A percentile compares a stretch with the other conserved stretches of the same genome.
phyloP scores from a whole-genome alignment of 2,329 filamentous ascomycete species.

The Stromatinia cepivora region DNA sequence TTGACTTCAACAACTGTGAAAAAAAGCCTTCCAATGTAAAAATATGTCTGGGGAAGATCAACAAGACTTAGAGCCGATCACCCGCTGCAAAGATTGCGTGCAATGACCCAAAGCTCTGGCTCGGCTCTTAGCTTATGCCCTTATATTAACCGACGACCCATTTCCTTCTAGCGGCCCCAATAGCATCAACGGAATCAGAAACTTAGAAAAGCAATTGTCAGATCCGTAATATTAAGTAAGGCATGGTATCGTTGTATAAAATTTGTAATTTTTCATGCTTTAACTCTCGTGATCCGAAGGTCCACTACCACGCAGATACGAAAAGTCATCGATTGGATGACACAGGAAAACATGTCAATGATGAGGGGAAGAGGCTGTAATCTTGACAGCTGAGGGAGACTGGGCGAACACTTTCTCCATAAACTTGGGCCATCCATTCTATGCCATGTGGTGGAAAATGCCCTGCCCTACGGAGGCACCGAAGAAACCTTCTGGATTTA shows the following conservation, averaged over 20 bases:
- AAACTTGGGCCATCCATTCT: neutral
- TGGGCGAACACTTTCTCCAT: too few relatives aligned
- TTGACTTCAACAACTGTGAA: neutral
- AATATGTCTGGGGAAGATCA: neutral
- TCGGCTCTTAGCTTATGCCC: neutral
- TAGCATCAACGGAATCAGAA: neutral
- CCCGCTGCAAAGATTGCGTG: neutral
- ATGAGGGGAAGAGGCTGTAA: neutral
- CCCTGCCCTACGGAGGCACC: neutral
- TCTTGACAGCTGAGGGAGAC: neutral
- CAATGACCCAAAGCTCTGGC: neutral
- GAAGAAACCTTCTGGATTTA: neutral
- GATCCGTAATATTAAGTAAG: neutral
- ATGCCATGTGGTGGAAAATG: neutral
- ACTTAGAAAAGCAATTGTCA: neutral
- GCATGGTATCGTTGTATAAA: neutral
- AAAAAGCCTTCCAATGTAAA: neutral
- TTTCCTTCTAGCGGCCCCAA: neutral
- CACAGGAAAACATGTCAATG: neutral
- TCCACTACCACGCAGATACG: constrained; percentile 11
- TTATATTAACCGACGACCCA: neutral
- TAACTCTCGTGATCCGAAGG: neutral
- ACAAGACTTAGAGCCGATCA: neutral
- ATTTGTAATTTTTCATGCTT: neutral
- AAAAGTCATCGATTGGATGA: neutral